Evolutionary conservation across 192 early-diverging fungal genomes (phyloP), one percentile per base, ranked within the genome.

Genomic region (Chytriomyces confervae): DNA sequence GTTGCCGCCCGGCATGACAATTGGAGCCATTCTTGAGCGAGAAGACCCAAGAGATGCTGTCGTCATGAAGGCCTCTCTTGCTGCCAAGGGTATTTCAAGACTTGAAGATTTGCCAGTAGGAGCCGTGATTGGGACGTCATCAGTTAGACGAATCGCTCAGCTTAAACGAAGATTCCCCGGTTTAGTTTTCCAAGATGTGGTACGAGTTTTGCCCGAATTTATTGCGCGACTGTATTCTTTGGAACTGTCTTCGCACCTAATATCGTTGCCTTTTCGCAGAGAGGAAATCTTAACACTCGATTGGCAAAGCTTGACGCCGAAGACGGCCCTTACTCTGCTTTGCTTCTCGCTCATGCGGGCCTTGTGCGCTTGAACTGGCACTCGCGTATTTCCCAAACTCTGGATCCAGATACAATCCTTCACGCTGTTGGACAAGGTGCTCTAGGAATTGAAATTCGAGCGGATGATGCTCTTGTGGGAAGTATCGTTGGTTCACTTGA

Each of bases 371-470:
- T 97, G 57, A 87, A 88, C 16, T 80, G 89, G 83, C 82, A 82
- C 6, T 69, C 87, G 57, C 88, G 96, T 24, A 94, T 98, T 62
- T 86, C 94, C 2, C 81, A 94, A 50, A 83, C 84, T 46, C 80
- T 99, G 10, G 77, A 84, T 5, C 79, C 88, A 8, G 83, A 83
- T 16, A 77, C 80, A 11, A 91, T 94, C 51, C 81, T 96, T 11
- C 91, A 96, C 77, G 97, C 97, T 11, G 96, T 97, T 13, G 94
- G 94, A 18, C 96, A 99, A 85, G 96, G 95, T 69, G 94, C 96
- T 0, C 79, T 99, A 60, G 96, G 88, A 9, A 80, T 99, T 46
- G 95, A 99, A 79, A 92, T 91, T 61, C 85, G 95, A 61, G 79
- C 50, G 7, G 87, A 90, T 50, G 96, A 98, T 81, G 48, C 48